phyloP scores from a whole-genome alignment of 257 asterid species.

The Solanum microdontum region DNA sequence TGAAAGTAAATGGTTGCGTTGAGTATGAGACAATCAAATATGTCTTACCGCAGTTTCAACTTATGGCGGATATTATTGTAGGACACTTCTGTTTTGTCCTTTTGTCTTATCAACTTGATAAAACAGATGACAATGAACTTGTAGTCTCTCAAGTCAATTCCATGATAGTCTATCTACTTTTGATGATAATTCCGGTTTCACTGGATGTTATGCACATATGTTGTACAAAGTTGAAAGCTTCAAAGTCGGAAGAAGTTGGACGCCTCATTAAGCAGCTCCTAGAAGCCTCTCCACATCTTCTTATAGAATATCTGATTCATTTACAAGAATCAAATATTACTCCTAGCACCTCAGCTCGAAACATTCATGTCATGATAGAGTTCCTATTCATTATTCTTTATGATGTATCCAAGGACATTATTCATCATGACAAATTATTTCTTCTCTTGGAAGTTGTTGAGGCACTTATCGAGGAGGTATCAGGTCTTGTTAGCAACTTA shows the following conservation, averaged over 20 bases:
- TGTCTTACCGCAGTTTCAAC: background rate
- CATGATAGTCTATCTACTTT: background rate
- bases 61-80: background rate
- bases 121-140: too few relatives aligned
- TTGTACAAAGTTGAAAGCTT: background rate
- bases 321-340: background rate
- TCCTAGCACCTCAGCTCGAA: rapidly evolving
- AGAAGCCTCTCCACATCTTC: background rate
- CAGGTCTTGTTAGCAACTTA: background rate
- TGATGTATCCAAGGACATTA: background rate
- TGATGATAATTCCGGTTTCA: background rate
- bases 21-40: background rate
- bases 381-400: background rate
- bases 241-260: background rate
- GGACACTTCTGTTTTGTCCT: background rate
- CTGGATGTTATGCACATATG: background rate
- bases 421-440: background rate
- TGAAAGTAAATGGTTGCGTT: background rate
- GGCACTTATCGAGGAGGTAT: background rate
- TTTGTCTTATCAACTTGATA: too few relatives aligned
- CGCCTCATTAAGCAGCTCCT: background rate
- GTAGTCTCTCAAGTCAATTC: background rate
- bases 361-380: background rate
- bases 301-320: background rate
- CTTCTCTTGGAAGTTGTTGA: background rate